Conservation (phyloP, 257 asterid species). For the Solanum chaucha region DNA sequence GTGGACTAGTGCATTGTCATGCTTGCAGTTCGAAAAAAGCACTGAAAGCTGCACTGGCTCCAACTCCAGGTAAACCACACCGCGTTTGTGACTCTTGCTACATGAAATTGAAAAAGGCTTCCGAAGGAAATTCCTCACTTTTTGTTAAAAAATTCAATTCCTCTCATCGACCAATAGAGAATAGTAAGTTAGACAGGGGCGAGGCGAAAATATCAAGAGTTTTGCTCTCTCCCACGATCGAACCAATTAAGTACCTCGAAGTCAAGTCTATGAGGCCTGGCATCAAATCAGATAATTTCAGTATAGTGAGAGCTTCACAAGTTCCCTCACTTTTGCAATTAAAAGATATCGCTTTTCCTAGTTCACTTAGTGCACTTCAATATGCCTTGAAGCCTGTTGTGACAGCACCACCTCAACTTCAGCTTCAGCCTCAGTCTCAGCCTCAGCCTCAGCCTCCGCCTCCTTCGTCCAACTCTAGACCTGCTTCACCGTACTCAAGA, state of each 20-base stretch:
- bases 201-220: constrained; percentile 42
- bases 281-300: constrained; percentile 25
- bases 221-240: constrained; percentile 56
- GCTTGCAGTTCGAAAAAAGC: constrained; percentile 93
- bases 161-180: constrained; percentile 39
- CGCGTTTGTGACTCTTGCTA: constrained; percentile 84
- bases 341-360: constrained; percentile 84
- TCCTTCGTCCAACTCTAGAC: constrained; percentile 50
- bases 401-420: constrained; percentile 30
- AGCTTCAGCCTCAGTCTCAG: constrained; percentile 23
- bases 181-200: constrained; percentile 29
- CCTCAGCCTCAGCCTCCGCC: constrained; percentile 29
- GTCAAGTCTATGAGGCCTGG: constrained; percentile 49
- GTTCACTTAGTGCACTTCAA: constrained; percentile 88
- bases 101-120: constrained; percentile 54
- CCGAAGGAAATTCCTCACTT: constrained; percentile 33
- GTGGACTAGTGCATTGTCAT: constrained; percentile 89
- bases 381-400: constrained; percentile 60
- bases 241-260: constrained; percentile 82
- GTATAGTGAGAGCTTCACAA: constrained; percentile 78
- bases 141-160: constrained; percentile 32
- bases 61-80: constrained; percentile 92
- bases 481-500: constrained; percentile 82
- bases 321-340: constrained; percentile 81
- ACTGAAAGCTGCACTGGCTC: constrained; percentile 75